These are phyloP conservation scores for Amanita polypyramis DNA, from an alignment of 768 basidiomycete genomes.

Conservation along the genomic window DNA sequence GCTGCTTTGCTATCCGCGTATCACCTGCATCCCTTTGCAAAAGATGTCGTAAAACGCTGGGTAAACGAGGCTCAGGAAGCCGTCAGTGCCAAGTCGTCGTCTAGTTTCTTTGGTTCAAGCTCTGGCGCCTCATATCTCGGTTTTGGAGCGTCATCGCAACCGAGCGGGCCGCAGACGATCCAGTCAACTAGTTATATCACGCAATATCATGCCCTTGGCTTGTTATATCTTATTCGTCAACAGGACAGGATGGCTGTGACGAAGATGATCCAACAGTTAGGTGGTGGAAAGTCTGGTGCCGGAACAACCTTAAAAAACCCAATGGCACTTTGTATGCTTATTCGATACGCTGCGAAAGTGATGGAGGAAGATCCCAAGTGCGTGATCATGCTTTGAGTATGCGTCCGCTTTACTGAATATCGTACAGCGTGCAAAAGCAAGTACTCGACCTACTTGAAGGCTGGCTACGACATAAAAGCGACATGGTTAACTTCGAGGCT, in stretches of 20 bases:
- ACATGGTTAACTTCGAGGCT: slow-evolving; percentile 99
- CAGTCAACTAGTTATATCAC: slow-evolving; percentile 87
- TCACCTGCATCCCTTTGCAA: slow-evolving; percentile 87
- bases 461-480: slow-evolving; percentile 96
- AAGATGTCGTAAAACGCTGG: slow-evolving; percentile 97
- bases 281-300: slow-evolving; percentile 76
- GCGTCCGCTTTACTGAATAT: slow-evolving; percentile 3
- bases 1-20: slow-evolving; percentile 96
- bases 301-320: slow-evolving; percentile 86
- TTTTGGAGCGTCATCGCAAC: slow-evolving; percentile 50
- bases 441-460: slow-evolving; percentile 92
- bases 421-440: slow-evolving; percentile 70
- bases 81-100: slow-evolving; percentile 75
- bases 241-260: slow-evolving; percentile 99
- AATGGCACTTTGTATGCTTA: slow-evolving; percentile 97
- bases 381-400: slow-evolving; percentile 19
- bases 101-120: slow-evolving; percentile 52
- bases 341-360: slow-evolving; percentile 96
- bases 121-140: slow-evolving; percentile 57
- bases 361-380: slow-evolving; percentile 99
- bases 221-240: slow-evolving; percentile 90
- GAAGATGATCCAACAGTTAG: slow-evolving; percentile 98
- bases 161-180: slow-evolving; percentile 61
- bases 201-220: slow-evolving; percentile 93
- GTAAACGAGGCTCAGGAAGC: slow-evolving; percentile 99